Evolutionary conservation across 1,284 basidiomycete genomes (phyloP), one percentile per base, ranked within the genome.

Genomic region (Sanghuangporus sanghuang): DNA sequence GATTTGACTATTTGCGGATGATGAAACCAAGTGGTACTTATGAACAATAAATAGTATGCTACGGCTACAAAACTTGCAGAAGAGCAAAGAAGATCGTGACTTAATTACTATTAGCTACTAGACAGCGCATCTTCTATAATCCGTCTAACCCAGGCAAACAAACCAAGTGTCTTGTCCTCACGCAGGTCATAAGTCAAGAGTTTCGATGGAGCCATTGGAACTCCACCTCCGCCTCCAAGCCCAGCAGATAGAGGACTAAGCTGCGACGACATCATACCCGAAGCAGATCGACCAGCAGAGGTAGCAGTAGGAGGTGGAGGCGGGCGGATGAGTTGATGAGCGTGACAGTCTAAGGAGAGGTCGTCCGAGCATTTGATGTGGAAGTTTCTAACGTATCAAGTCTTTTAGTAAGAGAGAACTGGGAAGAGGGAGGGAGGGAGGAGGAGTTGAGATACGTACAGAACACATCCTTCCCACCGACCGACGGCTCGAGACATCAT

Each of bases 381-480:
- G 69, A 91, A 89, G 69, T 86, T 89, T 59, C 89, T 90, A 68
- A 14, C 49, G 32, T 16, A 27, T n/a, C 2, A 40, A 27, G 35
- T 54, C 9, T 18, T 32, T 49, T n/a, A 39, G n/a, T 44, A 36
- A 59, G 11, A 14, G 39, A 9, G n/a, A 32, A 44, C 38, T 1
- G 50, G 21, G 52, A 57, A 42, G 35, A 63, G 12, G 50, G 38
- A 64, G 44, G 18, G 38, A 64, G 44, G 18, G 21, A 57, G 49
- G 60, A 64, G 27, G 2, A 32, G 27, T 32, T 32, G 27, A 36
- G 35, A 32, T 4, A 81, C 89, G 73, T 70, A 92, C 90, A 92
- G 67, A 35, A 86, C 83, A 66, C 83, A 85, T 4, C 89, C 87
- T 67, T 92, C 89, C 89, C 90, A 92, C 68, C 87, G 79, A 9